phyloP scores from a whole-genome alignment of 345 rosid genomes.

The Microthlaspi erraticum region DNA sequence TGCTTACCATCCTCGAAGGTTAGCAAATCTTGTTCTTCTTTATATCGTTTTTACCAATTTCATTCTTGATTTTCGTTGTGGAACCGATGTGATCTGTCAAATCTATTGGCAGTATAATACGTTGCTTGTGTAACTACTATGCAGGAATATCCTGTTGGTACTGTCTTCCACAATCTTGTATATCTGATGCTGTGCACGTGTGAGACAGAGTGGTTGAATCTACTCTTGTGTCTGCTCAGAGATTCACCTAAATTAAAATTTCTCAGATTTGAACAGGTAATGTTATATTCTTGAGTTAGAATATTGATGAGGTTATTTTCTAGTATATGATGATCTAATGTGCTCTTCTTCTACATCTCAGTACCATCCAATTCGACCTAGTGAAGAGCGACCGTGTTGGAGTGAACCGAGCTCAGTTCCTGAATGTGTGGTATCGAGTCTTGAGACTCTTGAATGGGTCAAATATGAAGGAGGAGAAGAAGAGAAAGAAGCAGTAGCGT shows the following conservation, averaged over 20 bases:
- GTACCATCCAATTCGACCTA: too few relatives aligned
- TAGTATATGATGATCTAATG: neutral
- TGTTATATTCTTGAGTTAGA: neutral
- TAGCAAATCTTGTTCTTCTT: neutral
- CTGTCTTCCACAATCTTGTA: neutral
- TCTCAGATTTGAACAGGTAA: slow-evolving; percentile 1
- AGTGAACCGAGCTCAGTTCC: slow-evolving; percentile 8
- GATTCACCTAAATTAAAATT: neutral
- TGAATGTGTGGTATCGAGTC: slow-evolving; percentile 4
- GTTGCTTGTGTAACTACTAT: too few relatives aligned
- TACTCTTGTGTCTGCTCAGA: neutral
- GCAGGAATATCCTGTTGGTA: slow-evolving; percentile 24
- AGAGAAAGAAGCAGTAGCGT: neutral
- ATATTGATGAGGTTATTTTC: neutral
- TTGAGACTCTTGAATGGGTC: slow-evolving; percentile 21
- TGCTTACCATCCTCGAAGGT: slow-evolving; percentile 1
- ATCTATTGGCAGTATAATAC: too few relatives aligned
- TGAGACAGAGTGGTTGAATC: slow-evolving; percentile 14
- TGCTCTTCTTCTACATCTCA: too few relatives aligned
- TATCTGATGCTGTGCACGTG: slow-evolving; percentile 9
- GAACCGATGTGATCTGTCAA: too few relatives aligned
- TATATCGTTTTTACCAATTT: neutral
- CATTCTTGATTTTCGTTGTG: neutral
- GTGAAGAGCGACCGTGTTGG: neutral
- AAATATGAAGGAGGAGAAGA: slow-evolving; percentile 7